Evolutionary conservation across 2,329 filamentous ascomycete species (phyloP).

Genomic region (Talaromyces sp.): DNA sequence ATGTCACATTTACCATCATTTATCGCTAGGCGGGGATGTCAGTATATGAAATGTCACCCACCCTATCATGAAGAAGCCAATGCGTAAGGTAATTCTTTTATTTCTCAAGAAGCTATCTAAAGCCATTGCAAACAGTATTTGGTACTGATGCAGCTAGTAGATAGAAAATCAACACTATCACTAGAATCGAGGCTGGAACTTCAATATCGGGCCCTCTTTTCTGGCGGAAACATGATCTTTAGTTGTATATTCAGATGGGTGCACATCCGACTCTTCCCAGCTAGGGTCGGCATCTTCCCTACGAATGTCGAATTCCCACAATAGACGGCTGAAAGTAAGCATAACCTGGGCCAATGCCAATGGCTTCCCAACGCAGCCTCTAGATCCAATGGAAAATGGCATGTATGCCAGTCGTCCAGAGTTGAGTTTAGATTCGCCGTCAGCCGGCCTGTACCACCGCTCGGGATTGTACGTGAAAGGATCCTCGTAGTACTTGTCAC

Average conservation of each 20-base stretch:
- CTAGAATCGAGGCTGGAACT: neutral
- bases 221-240: neutral
- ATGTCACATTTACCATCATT: too few species aligned
- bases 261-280: neutral
- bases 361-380: neutral
- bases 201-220: neutral
- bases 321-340: neutral
- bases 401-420: neutral
- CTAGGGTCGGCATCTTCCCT: neutral
- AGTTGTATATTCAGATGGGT: neutral
- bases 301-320: conserved; percentile 1
- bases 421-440: neutral
- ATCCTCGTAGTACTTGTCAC: neutral
- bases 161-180: neutral
- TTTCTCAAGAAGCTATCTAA: neutral
- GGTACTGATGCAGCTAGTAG: neutral
- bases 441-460: neutral
- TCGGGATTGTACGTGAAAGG: conserved; percentile 1
- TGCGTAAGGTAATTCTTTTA: neutral
- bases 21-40: neutral
- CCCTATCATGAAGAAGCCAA: neutral
- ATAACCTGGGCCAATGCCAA: neutral
- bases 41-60: neutral
- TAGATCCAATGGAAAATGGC: neutral
- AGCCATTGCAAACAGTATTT: neutral